These are phyloP conservation scores for Malus orientalis DNA, from an alignment of 306 rosid species.

Conservation along the genomic window DNA sequence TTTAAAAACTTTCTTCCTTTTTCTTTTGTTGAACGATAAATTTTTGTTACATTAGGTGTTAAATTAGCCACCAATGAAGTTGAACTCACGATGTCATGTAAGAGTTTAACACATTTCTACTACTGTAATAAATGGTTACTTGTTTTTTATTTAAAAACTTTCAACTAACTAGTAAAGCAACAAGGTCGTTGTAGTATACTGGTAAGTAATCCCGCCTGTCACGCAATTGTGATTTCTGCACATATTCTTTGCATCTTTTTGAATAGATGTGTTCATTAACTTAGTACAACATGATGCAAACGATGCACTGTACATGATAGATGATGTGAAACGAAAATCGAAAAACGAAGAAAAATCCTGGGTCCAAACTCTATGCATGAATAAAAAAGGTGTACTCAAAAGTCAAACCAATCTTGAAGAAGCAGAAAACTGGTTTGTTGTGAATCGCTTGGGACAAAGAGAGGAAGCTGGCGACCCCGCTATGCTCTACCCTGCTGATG, in stretches of 20 bases:
- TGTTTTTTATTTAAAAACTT: too few relatives aligned
- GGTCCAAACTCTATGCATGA: neutral
- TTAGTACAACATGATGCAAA: neutral
- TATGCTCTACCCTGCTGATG: constrained; percentile 56
- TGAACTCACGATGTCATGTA: too few relatives aligned
- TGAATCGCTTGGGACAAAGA: constrained; percentile 61
- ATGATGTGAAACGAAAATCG: neutral
- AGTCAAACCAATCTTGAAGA: neutral
- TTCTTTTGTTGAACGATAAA: too few relatives aligned
- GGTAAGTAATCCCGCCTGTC: too few relatives aligned
- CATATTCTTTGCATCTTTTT: too few relatives aligned
- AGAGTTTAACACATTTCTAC: too few relatives aligned
- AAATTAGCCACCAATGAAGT: rapidly evolving
- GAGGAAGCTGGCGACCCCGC: constrained; percentile 65
- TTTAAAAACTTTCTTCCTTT: too few relatives aligned
- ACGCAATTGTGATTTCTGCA: too few relatives aligned
- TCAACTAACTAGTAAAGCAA: too few relatives aligned
- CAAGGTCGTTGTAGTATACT: too few relatives aligned
- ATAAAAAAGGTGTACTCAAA: neutral
- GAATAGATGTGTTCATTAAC: neutral
- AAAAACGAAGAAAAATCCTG: neutral
- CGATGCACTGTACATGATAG: neutral
- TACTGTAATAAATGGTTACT: rapidly evolving
- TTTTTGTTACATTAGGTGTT: too few relatives aligned
- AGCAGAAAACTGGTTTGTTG: constrained; percentile 40